Evolutionary conservation across 352 stramenopile species (phyloP), one percentile per base, ranked within the genome.

Genomic region (Globisporangium yorkense): DNA sequence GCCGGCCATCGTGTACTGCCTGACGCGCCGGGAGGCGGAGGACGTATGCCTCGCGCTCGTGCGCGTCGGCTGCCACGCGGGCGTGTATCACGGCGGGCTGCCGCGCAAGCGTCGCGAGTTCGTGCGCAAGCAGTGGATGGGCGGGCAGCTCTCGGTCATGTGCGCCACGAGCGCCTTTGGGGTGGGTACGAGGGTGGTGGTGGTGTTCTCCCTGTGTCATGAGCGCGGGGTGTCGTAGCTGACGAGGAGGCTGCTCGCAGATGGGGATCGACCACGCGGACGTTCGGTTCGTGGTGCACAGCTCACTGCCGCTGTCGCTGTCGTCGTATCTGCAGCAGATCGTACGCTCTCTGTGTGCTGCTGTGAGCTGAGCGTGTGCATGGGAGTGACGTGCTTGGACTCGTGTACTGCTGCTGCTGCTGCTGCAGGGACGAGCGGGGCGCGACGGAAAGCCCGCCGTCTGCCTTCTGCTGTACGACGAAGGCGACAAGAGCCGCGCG

Each of bases 181-280:
- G 12, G 84, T 93, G 84, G 12, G 84, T 93, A 55, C 48, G 68
- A 67, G 5, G n/a, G 12, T 15, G 3, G 43, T 2, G n/a, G 43
- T 20, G 43, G 39, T 0, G 12, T 27, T 27, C 24, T 27, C 24
- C 24, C 24, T 27, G 13, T 18, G 39, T 6, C 13, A 18, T 43
- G 39, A 18, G 10, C 10, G 5, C 20, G 18, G n/a, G 15, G 18
- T 47, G 43, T 15, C 18, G 18, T 15, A 2, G n/a, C 37, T 18
- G 37, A 49, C 21, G 20, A 29, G 7, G 7, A 10, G 20, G n/a
- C n/a, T 31, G 44, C 1, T 20, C 4, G 44, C 15, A 93, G 84
- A 89, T 93, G 81, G 84, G 84, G 5, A 91, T 93, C 33, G 84
- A 92, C 56, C 75, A 78, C 3, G 47, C 79, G 2, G 81, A 93